Base-by-base conservation (phyloP, 1,284 basidiomycete species). In the Pisolithus thermaeus region DNA sequence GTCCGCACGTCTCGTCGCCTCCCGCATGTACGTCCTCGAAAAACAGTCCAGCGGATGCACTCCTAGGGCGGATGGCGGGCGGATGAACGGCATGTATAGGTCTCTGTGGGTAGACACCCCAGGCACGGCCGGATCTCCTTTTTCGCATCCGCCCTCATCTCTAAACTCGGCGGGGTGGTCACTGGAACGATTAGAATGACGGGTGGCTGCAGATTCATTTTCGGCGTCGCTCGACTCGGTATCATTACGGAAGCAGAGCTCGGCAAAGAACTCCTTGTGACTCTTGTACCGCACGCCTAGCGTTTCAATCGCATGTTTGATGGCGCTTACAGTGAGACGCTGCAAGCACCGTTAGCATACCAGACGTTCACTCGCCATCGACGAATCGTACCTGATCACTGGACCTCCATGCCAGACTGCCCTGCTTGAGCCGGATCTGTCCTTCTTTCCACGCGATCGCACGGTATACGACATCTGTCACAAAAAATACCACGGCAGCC, bases 391-490 rank as follows among this genome's bases (percentile, higher is more conserved):
- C 62, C 50, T 62, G 62, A 30, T 64, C 56, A 6, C 62, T 51
- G 0, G 52, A 52, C 48, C 54, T 43, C 82, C 84, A 88, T 3
- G 73, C 80, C 58, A 78, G 84, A 38, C 76, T 77, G 30, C 75
- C 74, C 37, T 70, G 67, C 64, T 84, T 86, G 57, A 81, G 61
- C 28, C 67, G 64, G 46, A 70, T 64, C 55, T 84, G 83, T 54
- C 81, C 76, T 57, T 85, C 83, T 43, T 75, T 74, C 36, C 74
- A 68, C 7, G 76, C 68, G 42, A 86, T 73, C 12, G 75, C 69
- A 18, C 72, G 72, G 49, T 77, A 75, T 8, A 83, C 65, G 0
- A 79, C 52, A 43, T 78, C 72, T 7, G 74, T 73, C 12, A 75
- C 68, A 57, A 85, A 87, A 43, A 73, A 70, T 6, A 73, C 68